These are phyloP conservation scores for Clitoria ternatea DNA, from an alignment of 306 rosid genomes.

Conservation along the genomic window DNA sequence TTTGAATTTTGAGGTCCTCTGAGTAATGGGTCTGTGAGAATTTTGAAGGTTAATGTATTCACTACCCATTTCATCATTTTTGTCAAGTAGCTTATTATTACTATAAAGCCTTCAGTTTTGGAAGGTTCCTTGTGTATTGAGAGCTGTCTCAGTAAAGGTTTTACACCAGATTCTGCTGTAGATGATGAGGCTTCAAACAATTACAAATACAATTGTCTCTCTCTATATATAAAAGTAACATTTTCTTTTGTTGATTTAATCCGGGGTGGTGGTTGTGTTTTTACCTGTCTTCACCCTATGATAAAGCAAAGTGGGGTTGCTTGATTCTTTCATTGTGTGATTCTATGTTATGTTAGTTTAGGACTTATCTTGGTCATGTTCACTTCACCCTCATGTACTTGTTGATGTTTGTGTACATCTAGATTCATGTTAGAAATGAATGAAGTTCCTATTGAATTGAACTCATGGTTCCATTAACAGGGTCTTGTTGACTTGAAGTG, in stretches of 20 bases:
- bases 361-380: not conserved
- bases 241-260: constrained; percentile 14
- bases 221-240: not conserved
- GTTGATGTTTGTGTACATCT: not conserved
- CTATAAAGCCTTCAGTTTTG: no score
- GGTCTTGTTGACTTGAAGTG: constrained; percentile 18
- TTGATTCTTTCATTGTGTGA: not conserved
- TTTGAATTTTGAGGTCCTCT: constrained; percentile 11
- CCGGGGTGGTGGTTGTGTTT: not conserved
- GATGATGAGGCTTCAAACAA: not conserved
- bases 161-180: not conserved
- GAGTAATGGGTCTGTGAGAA: no score
- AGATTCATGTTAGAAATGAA: constrained; percentile 6
- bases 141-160: not conserved
- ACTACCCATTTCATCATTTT: not conserved
- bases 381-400: constrained; percentile 13
- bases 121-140: not conserved
- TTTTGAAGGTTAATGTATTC: no score
- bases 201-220: not conserved
- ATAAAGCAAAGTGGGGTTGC: not conserved
- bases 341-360: not conserved
- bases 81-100: not conserved
- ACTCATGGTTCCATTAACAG: constrained; percentile 45
- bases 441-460: constrained; percentile 23
- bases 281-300: not conserved